Evolutionary conservation across 2,329 filamentous ascomycete genomes (phyloP).

Genomic region (Ceratocystis lukuohia): DNA sequence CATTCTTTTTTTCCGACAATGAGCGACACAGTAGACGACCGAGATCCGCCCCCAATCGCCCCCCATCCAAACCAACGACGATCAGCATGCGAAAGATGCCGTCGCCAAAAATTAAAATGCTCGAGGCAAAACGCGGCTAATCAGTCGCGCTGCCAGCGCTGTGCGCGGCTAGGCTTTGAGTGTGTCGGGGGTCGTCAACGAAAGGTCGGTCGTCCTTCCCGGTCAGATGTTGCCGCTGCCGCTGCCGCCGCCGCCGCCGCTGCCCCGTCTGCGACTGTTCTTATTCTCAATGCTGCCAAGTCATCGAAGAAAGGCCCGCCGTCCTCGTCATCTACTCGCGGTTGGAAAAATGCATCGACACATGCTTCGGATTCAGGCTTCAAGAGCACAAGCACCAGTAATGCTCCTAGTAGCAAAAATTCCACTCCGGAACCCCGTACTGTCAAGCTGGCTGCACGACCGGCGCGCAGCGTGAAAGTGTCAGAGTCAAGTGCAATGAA

Average conservation of each 20-base stretch:
- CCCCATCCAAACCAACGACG: slow-evolving; percentile 27
- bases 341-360: neutral
- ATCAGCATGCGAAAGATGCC: slow-evolving; percentile 27
- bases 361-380: no score
- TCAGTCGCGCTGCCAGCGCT: slow-evolving; percentile 24
- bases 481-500: neutral
- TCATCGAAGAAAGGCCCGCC: neutral
- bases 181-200: slow-evolving; percentile 26
- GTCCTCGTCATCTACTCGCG: neutral
- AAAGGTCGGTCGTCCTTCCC: slow-evolving; percentile 26
- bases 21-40: neutral
- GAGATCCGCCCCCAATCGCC: neutral
- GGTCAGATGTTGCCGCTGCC: slow-evolving; percentile 19
- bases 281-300: neutral
- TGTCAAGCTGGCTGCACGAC: neutral
- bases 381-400: neutral
- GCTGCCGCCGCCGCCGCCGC: neutral
- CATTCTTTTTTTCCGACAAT: neutral
- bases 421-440: neutral
- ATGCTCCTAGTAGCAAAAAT: neutral
- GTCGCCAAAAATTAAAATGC: slow-evolving; percentile 27
- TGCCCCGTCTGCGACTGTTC: neutral
- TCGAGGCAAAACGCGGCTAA: slow-evolving; percentile 22
- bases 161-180: slow-evolving; percentile 24
- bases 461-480: neutral